Percentiles rank a stretch among this genome's conserved stretches.
Evolutionary conservation across 1,139 yeast species (phyloP).

Genomic region (Pichia sp.): DNA sequence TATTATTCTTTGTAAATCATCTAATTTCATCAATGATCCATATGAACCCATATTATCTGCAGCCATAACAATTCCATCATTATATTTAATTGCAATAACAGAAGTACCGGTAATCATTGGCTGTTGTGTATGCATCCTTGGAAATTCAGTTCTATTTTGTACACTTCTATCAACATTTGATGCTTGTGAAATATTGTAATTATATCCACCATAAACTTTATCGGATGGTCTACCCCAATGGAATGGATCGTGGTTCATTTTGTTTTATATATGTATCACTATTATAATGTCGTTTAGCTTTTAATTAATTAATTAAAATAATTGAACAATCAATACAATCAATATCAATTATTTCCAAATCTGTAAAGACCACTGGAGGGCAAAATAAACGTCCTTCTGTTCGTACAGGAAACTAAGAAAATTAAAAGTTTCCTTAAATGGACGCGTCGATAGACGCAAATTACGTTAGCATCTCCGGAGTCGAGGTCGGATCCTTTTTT

Average conservation of each 20-base stretch:
- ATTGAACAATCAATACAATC: background rate
- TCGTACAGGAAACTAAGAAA: background rate
- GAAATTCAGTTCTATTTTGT: constrained; percentile 37
- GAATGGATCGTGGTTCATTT: constrained; percentile 92
- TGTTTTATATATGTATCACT: background rate
- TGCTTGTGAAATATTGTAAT: constrained; percentile 65
- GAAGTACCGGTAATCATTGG: constrained; percentile 97
- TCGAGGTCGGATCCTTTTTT: constrained; percentile 1
- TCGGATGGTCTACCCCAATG: constrained; percentile 94
- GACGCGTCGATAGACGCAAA: background rate
- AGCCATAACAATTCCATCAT: constrained; percentile 87
- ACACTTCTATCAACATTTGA: constrained; percentile 19
- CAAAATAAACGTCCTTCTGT: background rate
- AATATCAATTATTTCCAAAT: too few species aligned
- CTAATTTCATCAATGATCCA: constrained; percentile 87
- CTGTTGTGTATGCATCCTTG: constrained; percentile 81
- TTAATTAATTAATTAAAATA: background rate
- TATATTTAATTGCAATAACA: constrained; percentile 83
- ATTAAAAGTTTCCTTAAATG: background rate
- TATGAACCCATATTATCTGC: constrained; percentile 94
- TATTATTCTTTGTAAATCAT: constrained; percentile 75
- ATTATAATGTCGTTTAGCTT: background rate
- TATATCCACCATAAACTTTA: constrained; percentile 74
- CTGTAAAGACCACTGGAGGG: background rate
- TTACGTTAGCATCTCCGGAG: constrained; percentile 1